These are phyloP conservation scores for Wallacemonas sp. DNA, from an alignment of 208 protist species.

Conservation along the genomic window DNA sequence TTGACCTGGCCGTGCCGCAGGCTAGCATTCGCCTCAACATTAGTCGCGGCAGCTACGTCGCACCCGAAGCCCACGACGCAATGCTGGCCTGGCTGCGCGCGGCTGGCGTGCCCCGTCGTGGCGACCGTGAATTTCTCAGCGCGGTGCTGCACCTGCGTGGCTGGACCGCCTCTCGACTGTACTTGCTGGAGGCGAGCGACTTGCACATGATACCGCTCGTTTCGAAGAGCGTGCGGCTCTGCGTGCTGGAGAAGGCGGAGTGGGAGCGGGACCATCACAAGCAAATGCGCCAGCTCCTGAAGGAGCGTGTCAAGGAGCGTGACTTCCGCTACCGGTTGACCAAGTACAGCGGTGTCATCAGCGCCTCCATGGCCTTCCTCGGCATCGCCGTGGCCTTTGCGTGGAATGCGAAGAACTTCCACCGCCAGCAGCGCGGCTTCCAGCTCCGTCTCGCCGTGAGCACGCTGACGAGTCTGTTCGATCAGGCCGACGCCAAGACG, in stretches of 20 bases:
- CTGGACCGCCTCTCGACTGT: conserved; percentile 81
- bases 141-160: conserved; percentile 76
- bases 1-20: conserved; percentile 76
- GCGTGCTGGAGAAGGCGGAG: conserved; percentile 65
- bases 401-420: conserved; percentile 73
- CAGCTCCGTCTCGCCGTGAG: conserved; percentile 55
- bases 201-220: conserved; percentile 71
- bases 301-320: conserved; percentile 70
- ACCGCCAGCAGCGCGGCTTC: conserved; percentile 43
- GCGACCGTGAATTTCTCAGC: conserved; percentile 73
- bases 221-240: conserved; percentile 55
- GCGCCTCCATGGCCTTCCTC: conserved; percentile 62
- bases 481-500: conserved; percentile 1
- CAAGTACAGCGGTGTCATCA: conserved; percentile 78
- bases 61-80: conserved; percentile 46
- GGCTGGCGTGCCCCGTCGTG: conserved; percentile 62
- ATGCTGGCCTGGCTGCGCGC: conserved; percentile 80
- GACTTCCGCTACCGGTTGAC: conserved; percentile 66
- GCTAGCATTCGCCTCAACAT: conserved; percentile 64
- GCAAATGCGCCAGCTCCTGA: conserved; percentile 60
- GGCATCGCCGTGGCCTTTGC: conserved; percentile 61
- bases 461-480: conserved; percentile 29
- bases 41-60: conserved; percentile 48
- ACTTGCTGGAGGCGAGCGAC: conserved; percentile 75
- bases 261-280: conserved; percentile 73